Base-by-base conservation (phyloP, 768 basidiomycete species). In the Paxillus rubicundulus region DNA sequence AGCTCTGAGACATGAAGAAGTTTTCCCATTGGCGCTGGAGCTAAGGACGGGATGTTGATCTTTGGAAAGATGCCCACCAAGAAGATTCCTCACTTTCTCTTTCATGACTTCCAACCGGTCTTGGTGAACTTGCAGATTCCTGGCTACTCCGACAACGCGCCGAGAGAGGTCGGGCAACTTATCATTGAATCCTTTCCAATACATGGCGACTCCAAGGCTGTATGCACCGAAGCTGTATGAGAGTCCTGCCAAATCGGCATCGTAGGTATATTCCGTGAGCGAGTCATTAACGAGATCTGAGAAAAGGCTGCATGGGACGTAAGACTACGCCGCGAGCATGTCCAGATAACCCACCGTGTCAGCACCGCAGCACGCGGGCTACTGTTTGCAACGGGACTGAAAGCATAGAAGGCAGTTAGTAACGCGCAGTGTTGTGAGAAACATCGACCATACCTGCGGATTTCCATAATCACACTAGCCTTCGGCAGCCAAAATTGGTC, bases 401-500 rank as follows among this genome's bases (percentile, higher is more conserved):
- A 39, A 47, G 32, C 18, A 7, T 38, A 7, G 34, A 47, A 49
- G 32, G 54, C 12, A 18, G 39, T 55, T 37, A 48, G 5, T 14
- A 3, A 45, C 27, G 28, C 36, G 17, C 24, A 12, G 13, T 14
- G 52, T 21, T 41, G 16, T 21, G 20, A 34, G 40, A 38, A 27
- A 24, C 38, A 39, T 34, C 30, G 36, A 34, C 36, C 71, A 18
- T 64, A 88, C 90, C 82, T 90, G 60, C 87, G 80, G 41, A 95
- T 73, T 58, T 89, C 82, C 49, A 98, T 77, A 50, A 86, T 72
- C 18, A 87, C 79, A 55, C 82, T 79, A 2, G 93, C 92, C 64
- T 90, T 92, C 0, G 97, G 97, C 9, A 96, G 83, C 89, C 92
- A 96, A 75, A 97, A 99, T 54, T 77, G 81, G 68, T 99, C 96